Evolutionary conservation across 2,329 filamentous ascomycete genomes (phyloP).

Genomic region (Pyricularia pennisetigena): DNA sequence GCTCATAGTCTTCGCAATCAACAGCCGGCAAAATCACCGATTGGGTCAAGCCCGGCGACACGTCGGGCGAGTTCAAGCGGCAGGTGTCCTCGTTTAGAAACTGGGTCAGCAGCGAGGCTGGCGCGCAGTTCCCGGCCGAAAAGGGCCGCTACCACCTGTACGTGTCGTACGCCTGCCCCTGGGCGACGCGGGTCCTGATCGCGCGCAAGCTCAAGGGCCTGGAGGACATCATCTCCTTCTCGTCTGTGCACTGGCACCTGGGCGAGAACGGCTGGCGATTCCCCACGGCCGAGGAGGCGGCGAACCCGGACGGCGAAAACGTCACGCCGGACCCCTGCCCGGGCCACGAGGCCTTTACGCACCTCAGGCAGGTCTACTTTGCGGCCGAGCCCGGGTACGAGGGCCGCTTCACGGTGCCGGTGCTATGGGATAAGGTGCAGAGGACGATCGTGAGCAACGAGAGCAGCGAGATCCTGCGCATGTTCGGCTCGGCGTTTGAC

Average conservation of each 20-base stretch:
- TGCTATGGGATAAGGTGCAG: constrained; percentile 70
- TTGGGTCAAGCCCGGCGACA: constrained; percentile 72
- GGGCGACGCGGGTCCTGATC: constrained; percentile 85
- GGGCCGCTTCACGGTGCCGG: constrained; percentile 80
- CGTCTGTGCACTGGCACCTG: constrained; percentile 91
- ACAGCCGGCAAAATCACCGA: constrained; percentile 56
- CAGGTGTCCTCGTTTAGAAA: constrained; percentile 74
- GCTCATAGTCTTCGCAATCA: neutral
- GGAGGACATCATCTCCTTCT: constrained; percentile 69
- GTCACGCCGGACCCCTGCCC: constrained; percentile 60
- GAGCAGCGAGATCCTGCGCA: constrained; percentile 84
- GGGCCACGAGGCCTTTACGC: constrained; percentile 56
- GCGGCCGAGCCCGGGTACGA: constrained; percentile 59
- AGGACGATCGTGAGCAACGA: constrained; percentile 83
- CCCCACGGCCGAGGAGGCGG: constrained; percentile 47
- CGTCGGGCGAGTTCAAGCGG: constrained; percentile 86
- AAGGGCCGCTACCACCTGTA: constrained; percentile 91
- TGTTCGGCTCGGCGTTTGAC: constrained; percentile 79
- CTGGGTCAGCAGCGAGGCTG: constrained; percentile 62
- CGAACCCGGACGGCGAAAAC: constrained; percentile 39
- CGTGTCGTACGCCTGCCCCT: constrained; percentile 88
- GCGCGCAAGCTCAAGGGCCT: constrained; percentile 85
- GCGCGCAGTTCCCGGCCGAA: constrained; percentile 72
- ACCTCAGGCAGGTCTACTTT: constrained; percentile 76
- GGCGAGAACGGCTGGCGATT: constrained; percentile 71